Evolutionary conservation across 2,329 filamentous ascomycete genomes (phyloP), one percentile per base, ranked within the genome.

Genomic region (Alternaria triticimaculans): DNA sequence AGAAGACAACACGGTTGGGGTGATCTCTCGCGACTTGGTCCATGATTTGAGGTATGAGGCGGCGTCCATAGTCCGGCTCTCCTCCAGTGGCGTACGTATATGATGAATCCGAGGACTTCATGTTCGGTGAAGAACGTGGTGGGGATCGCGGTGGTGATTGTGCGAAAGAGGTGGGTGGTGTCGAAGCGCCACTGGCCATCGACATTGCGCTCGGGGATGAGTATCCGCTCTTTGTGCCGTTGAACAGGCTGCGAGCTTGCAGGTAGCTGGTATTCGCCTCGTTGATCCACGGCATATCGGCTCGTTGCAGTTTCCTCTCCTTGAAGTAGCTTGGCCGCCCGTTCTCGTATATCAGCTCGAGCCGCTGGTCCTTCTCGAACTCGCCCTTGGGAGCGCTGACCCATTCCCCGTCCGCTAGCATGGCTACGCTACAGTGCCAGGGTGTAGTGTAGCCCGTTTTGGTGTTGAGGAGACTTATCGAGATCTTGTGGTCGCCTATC

Each of bases 41-140:
- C 62, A 75, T 59, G 26, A 75, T 70, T 23, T 69, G 62, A 54
- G 73, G 72, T 33, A 76, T 67, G 8, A 75, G 65, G 7, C 72
- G 63, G 23, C 14, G 65, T 4, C 72, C 72, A 51, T 69, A 68
- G 0, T 30, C 14, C 12, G 28, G 21, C 12, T 58, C 11, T 10
- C n/a, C 21, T 5, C 28, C 46, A 2, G 5, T 14, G 21, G 6
- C 55, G 20, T 21, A n/a, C 6, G 53, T n/a, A 1, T n/a, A 33
- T 1, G 9, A 14, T 15, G n/a, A 18, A 2, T 30, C 30, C 14
- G 20, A 6, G 7, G 11, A 0, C 3, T 37, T 41, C 5, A 37
- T 37, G 5, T 20, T 8, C 3, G 20, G 14, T 41, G 37, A 41
- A 18, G 37, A 41, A 18, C 37, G 37, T 41, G 37, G 37, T 23